Percentiles rank a stretch among this genome's conserved stretches.
These are phyloP conservation scores for Salix udensis DNA, from an alignment of 345 rosid species.

Conservation along the genomic window DNA sequence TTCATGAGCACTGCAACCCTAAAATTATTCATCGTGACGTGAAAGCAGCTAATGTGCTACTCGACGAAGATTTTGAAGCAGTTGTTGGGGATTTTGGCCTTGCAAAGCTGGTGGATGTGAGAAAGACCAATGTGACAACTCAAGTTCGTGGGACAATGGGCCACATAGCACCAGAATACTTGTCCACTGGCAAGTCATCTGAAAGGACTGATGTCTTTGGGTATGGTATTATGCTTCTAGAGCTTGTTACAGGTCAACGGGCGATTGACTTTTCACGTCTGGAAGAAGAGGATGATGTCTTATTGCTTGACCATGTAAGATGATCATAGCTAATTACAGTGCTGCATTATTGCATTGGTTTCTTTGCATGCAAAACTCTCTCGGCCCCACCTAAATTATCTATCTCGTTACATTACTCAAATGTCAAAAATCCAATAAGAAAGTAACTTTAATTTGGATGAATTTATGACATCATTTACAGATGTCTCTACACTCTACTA, in stretches of 20 bases:
- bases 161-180: conserved; percentile 94
- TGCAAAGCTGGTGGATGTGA: conserved; percentile 91
- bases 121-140: conserved; percentile 82
- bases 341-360: background rate
- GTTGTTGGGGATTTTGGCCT: conserved; percentile 98
- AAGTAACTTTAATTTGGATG: background rate
- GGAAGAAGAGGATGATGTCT: conserved; percentile 95
- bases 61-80: conserved; percentile 94
- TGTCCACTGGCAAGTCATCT: conserved; percentile 94
- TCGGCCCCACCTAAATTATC: background rate
- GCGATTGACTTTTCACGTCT: conserved; percentile 93
- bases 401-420: background rate
- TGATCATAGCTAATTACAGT: background rate
- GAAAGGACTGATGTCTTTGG: conserved; percentile 98
- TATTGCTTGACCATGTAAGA: conserved; percentile 88
- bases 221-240: conserved; percentile 89
- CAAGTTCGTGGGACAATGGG: conserved; percentile 99
- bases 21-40: conserved; percentile 97
- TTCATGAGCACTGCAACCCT: conserved; percentile 94
- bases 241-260: conserved; percentile 99
- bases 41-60: conserved; percentile 90
- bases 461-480: background rate
- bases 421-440: background rate
- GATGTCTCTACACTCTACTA: background rate
- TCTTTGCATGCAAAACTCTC: conserved; percentile 6